Evolutionary conservation across 495 filamentous ascomycete genomes (phyloP).

Genomic region (Corynascus novoguineensis): DNA sequence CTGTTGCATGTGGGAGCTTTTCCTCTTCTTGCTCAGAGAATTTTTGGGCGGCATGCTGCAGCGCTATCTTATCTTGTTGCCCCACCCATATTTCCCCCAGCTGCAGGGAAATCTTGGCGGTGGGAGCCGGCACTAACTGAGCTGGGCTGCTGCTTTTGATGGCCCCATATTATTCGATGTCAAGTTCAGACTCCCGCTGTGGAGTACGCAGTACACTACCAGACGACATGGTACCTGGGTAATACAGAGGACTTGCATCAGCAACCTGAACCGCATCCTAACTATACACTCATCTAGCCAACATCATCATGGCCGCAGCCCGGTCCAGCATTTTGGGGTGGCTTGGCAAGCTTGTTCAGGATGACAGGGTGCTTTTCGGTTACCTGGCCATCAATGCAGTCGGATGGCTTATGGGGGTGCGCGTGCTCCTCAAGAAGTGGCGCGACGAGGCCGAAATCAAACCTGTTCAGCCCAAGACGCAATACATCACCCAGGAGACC

Average conservation of each 20-base stretch:
- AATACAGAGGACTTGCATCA: background rate
- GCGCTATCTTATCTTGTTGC: constrained; percentile 32
- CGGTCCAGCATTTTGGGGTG: constrained; percentile 27
- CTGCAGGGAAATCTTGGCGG: constrained; percentile 27
- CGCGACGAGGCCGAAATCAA: constrained; percentile 46
- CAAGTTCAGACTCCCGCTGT: background rate
- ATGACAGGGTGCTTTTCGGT: constrained; percentile 41
- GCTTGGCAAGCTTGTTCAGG: constrained; percentile 29
- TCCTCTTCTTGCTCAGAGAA: constrained; percentile 11
- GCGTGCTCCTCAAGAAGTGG: constrained; percentile 37
- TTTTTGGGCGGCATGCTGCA: constrained; percentile 18
- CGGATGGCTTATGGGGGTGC: constrained; percentile 35
- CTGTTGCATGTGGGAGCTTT: background rate
- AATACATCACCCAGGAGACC: constrained; percentile 57
- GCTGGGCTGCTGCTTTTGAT: too few species aligned
- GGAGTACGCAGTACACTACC: background rate
- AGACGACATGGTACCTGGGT: too few species aligned
- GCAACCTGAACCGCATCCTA: background rate
- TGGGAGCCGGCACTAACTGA: constrained; percentile 17
- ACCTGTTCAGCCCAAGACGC: constrained; percentile 46
- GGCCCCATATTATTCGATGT: too few species aligned
- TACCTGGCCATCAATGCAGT: constrained; percentile 36
- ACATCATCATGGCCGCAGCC: constrained; percentile 1
- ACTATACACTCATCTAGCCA: background rate
- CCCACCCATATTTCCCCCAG: too few species aligned